These are phyloP conservation scores for Prosopis cineraria DNA, from an alignment of 306 rosid species.

Conservation along the genomic window DNA sequence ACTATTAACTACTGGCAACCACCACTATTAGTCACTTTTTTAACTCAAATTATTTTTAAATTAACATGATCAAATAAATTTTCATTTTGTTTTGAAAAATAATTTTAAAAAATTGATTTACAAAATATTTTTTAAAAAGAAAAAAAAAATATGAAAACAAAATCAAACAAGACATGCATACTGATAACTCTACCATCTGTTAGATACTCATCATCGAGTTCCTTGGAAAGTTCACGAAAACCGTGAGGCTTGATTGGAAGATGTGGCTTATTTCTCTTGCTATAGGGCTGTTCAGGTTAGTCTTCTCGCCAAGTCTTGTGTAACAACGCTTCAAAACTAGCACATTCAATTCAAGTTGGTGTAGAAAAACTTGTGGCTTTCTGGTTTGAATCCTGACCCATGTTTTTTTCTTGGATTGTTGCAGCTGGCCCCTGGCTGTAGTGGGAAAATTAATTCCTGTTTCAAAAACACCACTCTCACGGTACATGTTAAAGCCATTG, in stretches of 20 bases:
- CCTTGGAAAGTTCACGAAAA: slow-evolving; percentile 76
- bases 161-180: too few relatives aligned
- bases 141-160: too few relatives aligned
- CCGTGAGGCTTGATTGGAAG: slow-evolving; percentile 65
- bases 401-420: not conserved
- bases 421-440: slow-evolving; percentile 93
- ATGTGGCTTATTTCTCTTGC: slow-evolving; percentile 65
- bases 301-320: slow-evolving; percentile 7
- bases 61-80: too few relatives aligned
- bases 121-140: too few relatives aligned
- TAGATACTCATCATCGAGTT: slow-evolving; percentile 80
- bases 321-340: not conserved
- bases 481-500: slow-evolving; percentile 38
- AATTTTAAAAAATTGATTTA: too few relatives aligned
- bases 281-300: slow-evolving; percentile 67
- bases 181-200: slow-evolving; percentile 28
- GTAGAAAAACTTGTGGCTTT: not conserved
- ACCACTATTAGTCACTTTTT: too few relatives aligned
- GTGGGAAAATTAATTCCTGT: slow-evolving; percentile 83
- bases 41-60: too few relatives aligned
- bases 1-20: too few relatives aligned
- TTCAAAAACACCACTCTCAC: slow-evolving; percentile 61
- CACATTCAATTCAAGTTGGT: slow-evolving; percentile 17
- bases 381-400: slow-evolving; percentile 9
- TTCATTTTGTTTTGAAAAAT: too few relatives aligned